Conservation (phyloP, 345 rosid species). For the Arabis alpina region DNA sequence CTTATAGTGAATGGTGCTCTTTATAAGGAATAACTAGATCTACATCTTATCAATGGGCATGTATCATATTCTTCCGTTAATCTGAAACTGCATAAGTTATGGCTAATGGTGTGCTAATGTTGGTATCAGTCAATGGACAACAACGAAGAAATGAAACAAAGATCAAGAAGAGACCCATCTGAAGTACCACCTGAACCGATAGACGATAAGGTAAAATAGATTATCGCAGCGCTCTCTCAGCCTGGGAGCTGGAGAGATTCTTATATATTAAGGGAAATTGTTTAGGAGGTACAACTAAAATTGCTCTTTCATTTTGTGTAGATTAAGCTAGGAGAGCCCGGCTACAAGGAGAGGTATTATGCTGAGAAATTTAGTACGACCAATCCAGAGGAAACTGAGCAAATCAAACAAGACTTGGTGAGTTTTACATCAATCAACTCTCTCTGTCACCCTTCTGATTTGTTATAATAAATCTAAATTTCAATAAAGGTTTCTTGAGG, state of each 20-base stretch:
- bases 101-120: constrained; percentile 27
- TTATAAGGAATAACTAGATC: constrained; percentile 11
- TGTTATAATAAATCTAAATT: constrained; percentile 13
- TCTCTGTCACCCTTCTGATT: constrained; percentile 1
- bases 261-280: constrained; percentile 1
- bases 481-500: constrained; percentile 11
- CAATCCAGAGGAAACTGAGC: constrained; percentile 61
- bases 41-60: constrained; percentile 9
- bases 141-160: constrained; percentile 74
- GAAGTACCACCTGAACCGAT: constrained; percentile 63
- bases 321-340: constrained; percentile 96
- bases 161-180: constrained; percentile 71
- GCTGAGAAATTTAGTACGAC: constrained; percentile 77
- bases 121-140: constrained; percentile 66
- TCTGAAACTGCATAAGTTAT: constrained; percentile 17
- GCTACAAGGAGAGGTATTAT: constrained; percentile 92
- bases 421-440: constrained; percentile 41
- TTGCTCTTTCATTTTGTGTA: constrained; percentile 34
- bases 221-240: background rate
- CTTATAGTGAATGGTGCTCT: constrained; percentile 1
- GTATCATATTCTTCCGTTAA: background rate
- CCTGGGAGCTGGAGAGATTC: constrained; percentile 21
- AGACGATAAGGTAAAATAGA: constrained; percentile 66
- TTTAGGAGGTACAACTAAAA: constrained; percentile 9
- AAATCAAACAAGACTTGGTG: constrained; percentile 75